Evolutionary conservation across 306 rosid genomes (phyloP), one percentile per base, ranked within the genome.

Genomic region (Glycyrrhiza uralensis): DNA sequence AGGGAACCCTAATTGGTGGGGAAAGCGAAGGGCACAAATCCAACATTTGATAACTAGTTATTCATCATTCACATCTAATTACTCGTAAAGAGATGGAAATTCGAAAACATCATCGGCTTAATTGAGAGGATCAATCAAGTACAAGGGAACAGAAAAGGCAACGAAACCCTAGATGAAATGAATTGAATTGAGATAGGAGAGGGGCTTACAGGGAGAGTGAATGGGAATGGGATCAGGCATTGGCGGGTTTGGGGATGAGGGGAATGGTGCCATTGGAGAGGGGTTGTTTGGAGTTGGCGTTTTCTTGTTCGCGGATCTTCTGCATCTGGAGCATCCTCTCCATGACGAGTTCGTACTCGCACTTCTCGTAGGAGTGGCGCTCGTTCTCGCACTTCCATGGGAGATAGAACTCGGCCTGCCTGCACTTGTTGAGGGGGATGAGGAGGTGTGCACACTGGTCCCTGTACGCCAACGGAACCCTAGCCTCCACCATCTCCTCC

Each of bases 291-390:
- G 64, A 71, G 26, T 61, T 22, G 66, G 85, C 80, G 0, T 72
- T 59, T 46, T 87, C 80, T 8, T 81, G 67, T 49, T 89, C 83
- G 6, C 89, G 97, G 78, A 94, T 87, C 95, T 89, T 89, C 81
- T 94, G 95, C 99, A 94, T 91, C 89, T 78, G 77, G 15, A 94
- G 91, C 99, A 94, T 91, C 39, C 97, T 57, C 80, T 91, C 99
- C 97, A 94, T 94, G 52, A 94, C 87, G 30, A 94, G 97, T 76
- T 94, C 97, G 78, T 94, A 94, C 69, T 86, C 83, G 73, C 99
- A 94, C 83, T 94, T 94, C 76, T 94, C 99, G 71, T 87, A 94
- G 30, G 88, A 26, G 66, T 94, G 97, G 7, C 99, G 96, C 58
- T 91, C 88, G 72, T 76, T 41, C 75, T 87, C 88, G 80, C 97